These are phyloP conservation scores for Clavariopsis aquatica DNA, from an alignment of 495 filamentous ascomycete species.

Conservation along the genomic window DNA sequence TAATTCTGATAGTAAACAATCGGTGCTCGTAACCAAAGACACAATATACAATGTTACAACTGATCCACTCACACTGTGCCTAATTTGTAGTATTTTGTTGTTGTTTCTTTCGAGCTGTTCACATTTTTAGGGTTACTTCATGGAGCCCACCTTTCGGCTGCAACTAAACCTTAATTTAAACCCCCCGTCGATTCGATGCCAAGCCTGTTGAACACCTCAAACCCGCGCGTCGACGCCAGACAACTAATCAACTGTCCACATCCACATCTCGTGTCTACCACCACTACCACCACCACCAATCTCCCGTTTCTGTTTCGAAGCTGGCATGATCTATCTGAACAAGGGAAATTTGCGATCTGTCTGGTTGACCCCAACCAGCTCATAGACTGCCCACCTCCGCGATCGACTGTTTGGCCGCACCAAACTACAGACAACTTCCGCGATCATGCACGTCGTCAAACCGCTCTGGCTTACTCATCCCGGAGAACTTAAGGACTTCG, in stretches of 20 bases:
- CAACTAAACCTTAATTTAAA: constrained; percentile 11
- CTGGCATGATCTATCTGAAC: neutral
- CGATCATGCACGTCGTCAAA: constrained; percentile 82
- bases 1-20: too few relatives aligned
- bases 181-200: neutral
- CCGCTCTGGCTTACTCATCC: constrained; percentile 91
- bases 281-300: neutral
- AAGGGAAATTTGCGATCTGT: neutral
- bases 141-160: neutral
- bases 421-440: constrained; percentile 12
- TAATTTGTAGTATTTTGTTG: neutral
- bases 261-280: neutral
- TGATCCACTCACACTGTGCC: too few relatives aligned
- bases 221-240: constrained; percentile 17
- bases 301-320: neutral
- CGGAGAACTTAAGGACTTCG: constrained; percentile 94
- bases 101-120: neutral
- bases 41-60: too few relatives aligned
- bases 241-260: neutral
- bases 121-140: neutral
- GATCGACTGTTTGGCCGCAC: neutral
- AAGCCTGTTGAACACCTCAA: constrained; percentile 9
- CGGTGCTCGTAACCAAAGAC: too few relatives aligned
- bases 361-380: neutral
- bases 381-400: neutral